Evolutionary conservation across 2,329 filamentous ascomycete genomes (phyloP).

Genomic region (Ophiostoma sp.): DNA sequence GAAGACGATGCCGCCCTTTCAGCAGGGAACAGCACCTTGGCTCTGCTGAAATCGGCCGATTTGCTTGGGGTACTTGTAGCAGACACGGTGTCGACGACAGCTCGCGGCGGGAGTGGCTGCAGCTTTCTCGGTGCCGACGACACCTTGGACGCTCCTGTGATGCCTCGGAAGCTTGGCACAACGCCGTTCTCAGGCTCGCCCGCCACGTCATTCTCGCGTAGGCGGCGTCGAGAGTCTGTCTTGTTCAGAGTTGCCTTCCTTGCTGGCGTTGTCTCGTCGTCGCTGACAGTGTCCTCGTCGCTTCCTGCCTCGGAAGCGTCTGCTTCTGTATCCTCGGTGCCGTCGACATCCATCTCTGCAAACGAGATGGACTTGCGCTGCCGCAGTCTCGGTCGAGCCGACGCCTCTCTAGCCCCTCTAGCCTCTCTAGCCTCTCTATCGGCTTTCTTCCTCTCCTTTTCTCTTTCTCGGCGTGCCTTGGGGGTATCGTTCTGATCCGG

Average conservation of each 20-base stretch:
- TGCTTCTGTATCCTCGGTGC: neutral
- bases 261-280: neutral
- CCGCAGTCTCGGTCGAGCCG: neutral
- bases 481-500: conserved; percentile 23
- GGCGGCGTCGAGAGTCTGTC: neutral
- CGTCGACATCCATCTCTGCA: neutral
- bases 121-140: conserved; percentile 1
- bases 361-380: conserved; percentile 5
- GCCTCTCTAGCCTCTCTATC: neutral
- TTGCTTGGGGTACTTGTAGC: neutral
- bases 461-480: neutral
- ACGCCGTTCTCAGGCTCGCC: neutral
- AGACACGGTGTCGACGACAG: neutral
- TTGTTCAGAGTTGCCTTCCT: neutral
- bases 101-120: neutral
- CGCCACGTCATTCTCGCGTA: neutral
- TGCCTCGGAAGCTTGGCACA: conserved; percentile 13
- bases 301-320: neutral
- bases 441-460: neutral
- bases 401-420: neutral
- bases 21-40: neutral
- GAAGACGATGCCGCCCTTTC: neutral
- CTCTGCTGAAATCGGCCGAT: neutral
- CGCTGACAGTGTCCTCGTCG: neutral
- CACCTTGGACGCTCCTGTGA: conserved; percentile 8